Conservation (phyloP, 495 filamentous ascomycete species). For the Oidiodendron maius region DNA sequence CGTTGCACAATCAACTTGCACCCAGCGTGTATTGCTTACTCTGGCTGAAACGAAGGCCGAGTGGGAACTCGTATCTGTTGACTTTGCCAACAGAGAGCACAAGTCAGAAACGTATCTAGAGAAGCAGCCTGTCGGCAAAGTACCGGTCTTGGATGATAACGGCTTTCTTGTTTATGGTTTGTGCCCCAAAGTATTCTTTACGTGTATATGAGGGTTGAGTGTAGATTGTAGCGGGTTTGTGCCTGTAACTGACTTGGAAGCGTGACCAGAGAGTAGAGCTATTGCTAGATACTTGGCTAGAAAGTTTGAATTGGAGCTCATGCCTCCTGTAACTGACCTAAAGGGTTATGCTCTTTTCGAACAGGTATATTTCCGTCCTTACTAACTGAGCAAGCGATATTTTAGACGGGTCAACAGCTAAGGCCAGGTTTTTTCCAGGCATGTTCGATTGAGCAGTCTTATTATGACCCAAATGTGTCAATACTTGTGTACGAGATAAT, state of each 20-base stretch:
- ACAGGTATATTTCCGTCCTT: no score
- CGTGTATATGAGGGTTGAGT: no score
- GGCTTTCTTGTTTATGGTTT: conserved; percentile 25
- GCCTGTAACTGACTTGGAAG: no score
- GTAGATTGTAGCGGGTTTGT: no score
- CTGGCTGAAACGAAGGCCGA: conserved; percentile 23
- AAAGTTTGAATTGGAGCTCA: conserved; percentile 17
- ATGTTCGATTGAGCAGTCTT: conserved; percentile 21
- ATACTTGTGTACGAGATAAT: no score
- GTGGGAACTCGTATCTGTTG: conserved; percentile 33
- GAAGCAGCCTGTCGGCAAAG: conserved; percentile 25
- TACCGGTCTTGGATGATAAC: conserved; percentile 25
- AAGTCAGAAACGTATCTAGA: conserved; percentile 6
- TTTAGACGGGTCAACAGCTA: no score
- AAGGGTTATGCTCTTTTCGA: conserved; percentile 17
- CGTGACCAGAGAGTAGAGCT: conserved; percentile 25
- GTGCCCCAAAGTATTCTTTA: no score
- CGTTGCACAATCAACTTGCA: conserved; percentile 15
- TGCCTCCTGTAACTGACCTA: conserved; percentile 17
- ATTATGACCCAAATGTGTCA: no score
- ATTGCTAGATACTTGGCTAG: conserved; percentile 26
- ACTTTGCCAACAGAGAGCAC: conserved; percentile 28
- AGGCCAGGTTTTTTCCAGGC: no score
- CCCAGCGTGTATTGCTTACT: conserved; percentile 9
- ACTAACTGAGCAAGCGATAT: no score